A percentile compares a stretch with the other conserved stretches of the same genome.
Conservation (phyloP, 345 rosid genomes). For the Brassica rapa region DNA sequence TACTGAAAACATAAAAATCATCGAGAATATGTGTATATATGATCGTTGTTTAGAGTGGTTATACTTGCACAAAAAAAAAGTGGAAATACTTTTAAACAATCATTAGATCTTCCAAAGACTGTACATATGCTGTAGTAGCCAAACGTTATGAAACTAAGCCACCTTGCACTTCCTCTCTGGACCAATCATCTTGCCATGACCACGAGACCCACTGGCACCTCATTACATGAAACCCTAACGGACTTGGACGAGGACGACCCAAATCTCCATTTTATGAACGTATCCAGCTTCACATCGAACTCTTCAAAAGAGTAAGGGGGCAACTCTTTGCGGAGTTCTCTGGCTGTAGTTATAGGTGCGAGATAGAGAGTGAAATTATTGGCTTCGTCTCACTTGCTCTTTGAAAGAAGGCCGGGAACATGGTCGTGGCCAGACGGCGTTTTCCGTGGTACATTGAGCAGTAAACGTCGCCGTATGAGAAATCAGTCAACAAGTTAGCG, state of each 20-base stretch:
- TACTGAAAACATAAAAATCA: too few relatives aligned
- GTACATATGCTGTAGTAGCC: constrained; percentile 5
- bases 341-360: neutral
- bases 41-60: too few relatives aligned
- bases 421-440: constrained; percentile 16
- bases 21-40: too few relatives aligned
- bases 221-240: neutral
- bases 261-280: neutral
- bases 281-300: constrained; percentile 25
- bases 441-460: constrained; percentile 16
- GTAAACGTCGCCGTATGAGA: neutral
- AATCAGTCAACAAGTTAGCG: neutral
- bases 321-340: neutral
- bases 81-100: neutral
- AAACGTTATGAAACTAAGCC: neutral
- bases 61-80: too few relatives aligned
- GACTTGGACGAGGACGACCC: neutral
- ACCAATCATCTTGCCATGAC: constrained; percentile 17
- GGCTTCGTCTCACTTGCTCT: neutral
- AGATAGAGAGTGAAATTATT: constrained; percentile 13
- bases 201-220: constrained; percentile 4
- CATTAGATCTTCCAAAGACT: constrained; percentile 6
- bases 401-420: neutral
- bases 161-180: neutral
- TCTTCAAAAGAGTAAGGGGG: neutral